Percentiles rank a stretch among this genome's conserved stretches.
Conservation (phyloP, 805 yeast species). For the Lachancea thermotolerans region DNA sequence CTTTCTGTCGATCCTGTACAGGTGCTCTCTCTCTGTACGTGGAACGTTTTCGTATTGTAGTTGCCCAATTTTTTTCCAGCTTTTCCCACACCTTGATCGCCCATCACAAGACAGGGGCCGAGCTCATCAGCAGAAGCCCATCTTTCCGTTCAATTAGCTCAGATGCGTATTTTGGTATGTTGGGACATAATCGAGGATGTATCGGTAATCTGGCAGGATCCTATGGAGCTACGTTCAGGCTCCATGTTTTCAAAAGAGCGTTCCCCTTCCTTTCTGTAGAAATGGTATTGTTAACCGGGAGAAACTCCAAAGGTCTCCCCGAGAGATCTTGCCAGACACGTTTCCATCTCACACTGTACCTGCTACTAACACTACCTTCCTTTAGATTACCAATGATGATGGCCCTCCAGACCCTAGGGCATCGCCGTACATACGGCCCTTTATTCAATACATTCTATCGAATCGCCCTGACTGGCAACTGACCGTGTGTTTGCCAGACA, state of each 20-base stretch:
- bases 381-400: slow-evolving; percentile 76
- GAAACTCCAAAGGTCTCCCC: too few species aligned
- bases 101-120: not conserved
- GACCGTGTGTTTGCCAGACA: slow-evolving; percentile 73
- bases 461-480: slow-evolving; percentile 72
- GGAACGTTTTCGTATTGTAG: not conserved
- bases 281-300: too few species aligned
- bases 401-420: slow-evolving; percentile 79
- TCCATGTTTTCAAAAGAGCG: too few species aligned
- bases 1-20: too few species aligned
- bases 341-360: not conserved
- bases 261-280: too few species aligned
- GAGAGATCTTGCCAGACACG: too few species aligned
- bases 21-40: too few species aligned
- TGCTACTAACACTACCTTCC: slow-evolving; percentile 1
- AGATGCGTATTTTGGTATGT: slow-evolving; percentile 12
- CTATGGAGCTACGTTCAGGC: too few species aligned
- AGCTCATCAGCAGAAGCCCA: too few species aligned
- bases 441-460: slow-evolving; percentile 60
- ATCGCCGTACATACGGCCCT: slow-evolving; percentile 80
- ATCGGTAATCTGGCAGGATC: too few species aligned
- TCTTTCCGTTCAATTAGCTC: not conserved
- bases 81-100: not conserved
- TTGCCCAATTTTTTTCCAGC: not conserved
- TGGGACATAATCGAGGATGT: not conserved